Evolutionary conservation across 208 protist genomes (phyloP).

Genomic region (Jaenimonas drosophilae): DNA sequence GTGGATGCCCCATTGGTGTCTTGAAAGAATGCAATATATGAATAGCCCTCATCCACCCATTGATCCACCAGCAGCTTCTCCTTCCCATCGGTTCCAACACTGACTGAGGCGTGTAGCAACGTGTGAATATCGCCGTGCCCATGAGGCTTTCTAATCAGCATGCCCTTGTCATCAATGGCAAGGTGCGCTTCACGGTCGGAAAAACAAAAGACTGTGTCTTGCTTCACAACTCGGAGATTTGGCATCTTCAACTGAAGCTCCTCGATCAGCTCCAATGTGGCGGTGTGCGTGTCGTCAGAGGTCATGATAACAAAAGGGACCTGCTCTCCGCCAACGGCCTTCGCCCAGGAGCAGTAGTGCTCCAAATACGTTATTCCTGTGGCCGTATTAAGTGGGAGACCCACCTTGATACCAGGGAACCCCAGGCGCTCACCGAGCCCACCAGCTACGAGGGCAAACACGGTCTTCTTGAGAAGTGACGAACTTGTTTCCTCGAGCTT

Average conservation of each 20-base stretch:
- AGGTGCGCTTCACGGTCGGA: conserved; percentile 57
- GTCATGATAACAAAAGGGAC: conserved; percentile 93
- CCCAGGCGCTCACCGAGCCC: conserved; percentile 91
- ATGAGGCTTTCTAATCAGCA: conserved; percentile 83
- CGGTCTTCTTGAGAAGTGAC: conserved; percentile 26
- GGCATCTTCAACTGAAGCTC: conserved; percentile 25
- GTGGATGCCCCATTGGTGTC: conserved; percentile 87
- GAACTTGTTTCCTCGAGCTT: conserved; percentile 33
- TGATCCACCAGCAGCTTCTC: conserved; percentile 29
- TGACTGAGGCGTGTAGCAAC: conserved; percentile 53
- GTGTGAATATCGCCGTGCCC: conserved; percentile 93
- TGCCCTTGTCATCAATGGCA: conserved; percentile 31
- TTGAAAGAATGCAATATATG: conserved; percentile 89
- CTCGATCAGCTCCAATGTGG: conserved; percentile 64
- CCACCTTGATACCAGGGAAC: conserved; percentile 84
- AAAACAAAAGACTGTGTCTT: conserved; percentile 87
- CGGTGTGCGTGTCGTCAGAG: conserved; percentile 85
- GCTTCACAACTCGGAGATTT: conserved; percentile 76
- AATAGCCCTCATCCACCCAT: conserved; percentile 40
- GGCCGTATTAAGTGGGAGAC: conserved; percentile 79
- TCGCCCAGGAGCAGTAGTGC: conserved; percentile 64
- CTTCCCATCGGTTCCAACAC: conserved; percentile 2
- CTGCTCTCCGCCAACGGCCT: conserved; percentile 18
- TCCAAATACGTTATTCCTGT: conserved; percentile 71
- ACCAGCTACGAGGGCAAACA: conserved; percentile 89